Base-by-base conservation (phyloP, 2,329 filamentous ascomycete species). In the Exophiala bonariae region DNA sequence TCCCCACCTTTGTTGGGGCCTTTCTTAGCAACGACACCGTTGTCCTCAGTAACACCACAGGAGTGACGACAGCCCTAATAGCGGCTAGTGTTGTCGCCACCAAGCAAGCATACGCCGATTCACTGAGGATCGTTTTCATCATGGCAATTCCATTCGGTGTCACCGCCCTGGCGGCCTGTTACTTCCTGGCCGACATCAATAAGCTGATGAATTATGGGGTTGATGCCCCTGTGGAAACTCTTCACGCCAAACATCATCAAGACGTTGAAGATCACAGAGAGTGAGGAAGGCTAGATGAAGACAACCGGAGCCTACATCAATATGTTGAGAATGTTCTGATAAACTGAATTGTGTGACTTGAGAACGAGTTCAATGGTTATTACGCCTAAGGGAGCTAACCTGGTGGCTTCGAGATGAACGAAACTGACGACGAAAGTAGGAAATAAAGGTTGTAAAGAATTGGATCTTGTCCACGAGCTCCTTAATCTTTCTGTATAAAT, bases 31-130 rank as follows among this genome's bases (percentile, higher is more conserved):
- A 58, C 30, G 54, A 58, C 50, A n/a, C 17, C 13, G 17, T 28
- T 11, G 14, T n/a, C 8, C 26, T 50, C 14, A 18, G 26, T 3
- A 31, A 30, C 3, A 26, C 45, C 17, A 34, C 48, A 13, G 44
- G 43, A 11, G 33, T 45, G 17, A 40, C 28, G 3, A 40, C 52
- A 2, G 8, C 3, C 4, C 17, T 41, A 17, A 49, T 42, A 6
- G 17, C 8, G 18, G 10, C n/a, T 5, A 39, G 36, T 16, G 11
- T 34, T 10, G 30, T 9, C 22, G 39, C 47, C 5, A 16, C 44
- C 8, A 35, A 50, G 42, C 50, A 50, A 28, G 50, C 50, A 2
- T 53, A 32, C 23, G 50, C 47, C 6, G 47, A 53, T 18, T 47
- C 50, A 6, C n/a, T 53, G 10, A 20, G 50, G 18, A 22, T 50